A percentile compares a stretch with the other conserved stretches of the same genome.
Conservation (phyloP, 345 rosid genomes). For the Ceriops decandra region DNA sequence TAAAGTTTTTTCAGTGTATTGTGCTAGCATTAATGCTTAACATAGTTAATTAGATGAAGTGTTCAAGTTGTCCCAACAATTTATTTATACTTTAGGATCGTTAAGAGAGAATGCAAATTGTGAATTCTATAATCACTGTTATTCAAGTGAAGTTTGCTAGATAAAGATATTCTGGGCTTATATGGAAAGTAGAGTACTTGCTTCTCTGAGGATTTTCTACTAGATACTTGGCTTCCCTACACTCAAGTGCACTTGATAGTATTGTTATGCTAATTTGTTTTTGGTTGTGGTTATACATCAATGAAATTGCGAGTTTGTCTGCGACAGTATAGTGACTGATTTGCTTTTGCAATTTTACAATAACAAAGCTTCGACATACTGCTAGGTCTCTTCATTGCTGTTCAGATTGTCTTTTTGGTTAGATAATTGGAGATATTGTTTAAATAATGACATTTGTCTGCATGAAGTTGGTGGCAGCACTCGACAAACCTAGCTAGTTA, state of each 20-base stretch:
- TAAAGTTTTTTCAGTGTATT: constrained; percentile 8
- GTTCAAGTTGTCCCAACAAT: not conserved
- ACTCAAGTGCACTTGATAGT: not conserved
- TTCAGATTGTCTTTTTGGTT: not conserved
- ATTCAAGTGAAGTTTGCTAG: too few relatives aligned
- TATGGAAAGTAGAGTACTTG: not conserved
- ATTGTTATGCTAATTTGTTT: not conserved
- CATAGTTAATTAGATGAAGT: constrained; percentile 2
- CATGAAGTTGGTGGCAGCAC: constrained; percentile 37
- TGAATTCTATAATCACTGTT: not conserved
- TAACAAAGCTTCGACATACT: not conserved
- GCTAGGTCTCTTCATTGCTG: constrained; percentile 9
- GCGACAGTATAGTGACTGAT: not conserved
- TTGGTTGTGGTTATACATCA: not conserved
- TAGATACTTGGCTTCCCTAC: not conserved
- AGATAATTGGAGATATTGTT: constrained; percentile 16
- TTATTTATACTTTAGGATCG: constrained; percentile 7
- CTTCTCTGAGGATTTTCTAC: not conserved
- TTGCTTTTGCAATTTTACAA: not conserved
- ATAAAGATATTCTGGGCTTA: too few relatives aligned
- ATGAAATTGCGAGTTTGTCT: not conserved
- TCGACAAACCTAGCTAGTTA: constrained; percentile 30
- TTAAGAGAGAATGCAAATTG: not conserved
- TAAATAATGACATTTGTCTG: constrained; percentile 20
- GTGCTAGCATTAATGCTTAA: constrained; percentile 2